Evolutionary conservation across 148 eudicot genomes (phyloP), one percentile per base, ranked within the genome.

Genomic region (Bassia scoparia): DNA sequence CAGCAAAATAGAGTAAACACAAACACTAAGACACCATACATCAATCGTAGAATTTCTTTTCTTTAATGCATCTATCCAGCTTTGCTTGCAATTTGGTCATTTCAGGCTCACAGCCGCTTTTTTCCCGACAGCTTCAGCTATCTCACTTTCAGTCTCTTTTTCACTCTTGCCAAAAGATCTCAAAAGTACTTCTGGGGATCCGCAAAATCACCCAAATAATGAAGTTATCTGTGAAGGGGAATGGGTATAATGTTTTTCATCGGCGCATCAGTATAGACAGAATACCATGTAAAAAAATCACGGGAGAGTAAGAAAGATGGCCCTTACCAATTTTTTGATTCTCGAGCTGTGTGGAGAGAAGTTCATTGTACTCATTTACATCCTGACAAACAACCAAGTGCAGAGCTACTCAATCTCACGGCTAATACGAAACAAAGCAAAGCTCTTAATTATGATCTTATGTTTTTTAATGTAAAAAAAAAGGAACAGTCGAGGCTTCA

Each of bases 271-370:
- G 20, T 58, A 37, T n/a, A 37, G n/a, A 78, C 63, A 37, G 55
- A 20, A 62, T n/a, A 29, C n/a, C n/a, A 38, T 56, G 54, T 41
- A n/a, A 53, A 30, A 10, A n/a, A 26, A 21, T 73, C 24, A 68
- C 61, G 18, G n/a, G 23, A 20, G 26, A 35, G 24, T 38, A 69
- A 59, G 62, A 37, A 67, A 33, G n/a, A n/a, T n/a, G n/a, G n/a
- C n/a, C n/a, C 29, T 31, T 80, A 89, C 98, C 82, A 81, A 59
- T 61, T 88, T n/a, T 95, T 72, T 91, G 98, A 79, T 81, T 91
- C 87, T 95, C 98, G 76, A 95, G 93, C 78, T 95, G 97, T 30
- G 89, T 82, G 64, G 97, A 87, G 61, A 89, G 93, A 64, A 91
- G 97, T 76, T 95, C 97, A 76, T 86, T 85, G 84, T 95, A 95